Base-by-base conservation (phyloP, 148 eudicot species). In the Arctostaphylos glauca region DNA sequence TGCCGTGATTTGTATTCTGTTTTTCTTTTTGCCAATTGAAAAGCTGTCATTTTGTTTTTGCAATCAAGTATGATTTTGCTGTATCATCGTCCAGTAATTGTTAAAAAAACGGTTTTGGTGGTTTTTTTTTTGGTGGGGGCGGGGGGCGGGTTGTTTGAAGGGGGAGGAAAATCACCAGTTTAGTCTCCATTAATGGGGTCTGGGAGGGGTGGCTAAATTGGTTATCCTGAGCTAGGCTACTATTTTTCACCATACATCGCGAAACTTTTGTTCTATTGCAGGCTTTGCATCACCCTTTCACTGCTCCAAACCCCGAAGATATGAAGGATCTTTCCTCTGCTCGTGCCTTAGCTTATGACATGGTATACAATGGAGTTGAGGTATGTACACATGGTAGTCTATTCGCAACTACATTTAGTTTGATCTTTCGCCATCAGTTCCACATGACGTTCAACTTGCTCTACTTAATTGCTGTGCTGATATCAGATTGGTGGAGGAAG, bases 331-430 rank as follows among this genome's bases (percentile, higher is more conserved):
- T 96, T 50, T 79, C 95, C 64, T 94, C 99, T 85, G 99, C 99
- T 66, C 97, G 98, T 85, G 99, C 99, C 83, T 93, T 96, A 84
- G 99, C 99, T 71, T 96, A 96, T 92, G 99, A 96, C 91, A 96
- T 96, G 97, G 99, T 96, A 86, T 96, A 96, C 90, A 96, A 94
- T 72, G 99, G 99, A 64, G 96, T 96, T 60, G 99, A 96, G 98
- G 99, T 96, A 88, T 53, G 16, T 82, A 60, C 18, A 23, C n/a
- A 43, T 66, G 47, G 47, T 68, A 46, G 72, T 58, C 14, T 77
- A 52, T 50, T 72, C 7, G 77, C n/a, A 41, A 8, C 16, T 46
- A 50, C 6, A 66, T 15, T 47, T 67, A 9, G 46, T n/a, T 68
- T 72, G 74, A 66, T 47, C 60, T 44, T 74, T 46, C n/a, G 71